Base-by-base conservation (phyloP, 2,329 filamentous ascomycete genomes). In the Apiospora kogelbergensis region DNA sequence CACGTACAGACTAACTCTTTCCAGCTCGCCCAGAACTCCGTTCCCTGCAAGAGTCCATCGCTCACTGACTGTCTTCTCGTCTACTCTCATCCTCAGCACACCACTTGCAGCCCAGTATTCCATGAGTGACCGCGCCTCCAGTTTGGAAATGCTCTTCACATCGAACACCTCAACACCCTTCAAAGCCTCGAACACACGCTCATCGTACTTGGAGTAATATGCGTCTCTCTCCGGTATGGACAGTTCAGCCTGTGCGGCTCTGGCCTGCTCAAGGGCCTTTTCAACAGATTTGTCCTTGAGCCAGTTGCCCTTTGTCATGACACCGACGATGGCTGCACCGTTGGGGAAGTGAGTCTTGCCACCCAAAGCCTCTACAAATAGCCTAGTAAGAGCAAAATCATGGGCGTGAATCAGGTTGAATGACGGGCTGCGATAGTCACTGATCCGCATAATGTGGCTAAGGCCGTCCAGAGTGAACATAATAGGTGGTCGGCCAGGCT, bases 71-170 rank as follows among this genome's bases (percentile, higher is more conserved):
- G 87, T 85, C 72, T 83, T 84, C 76, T 95, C 90, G 75, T 93
- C 90, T 65, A 98, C 85, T 63, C 84, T 85, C 71, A 88, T 84
- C 72, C 92, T 88, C 77, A 97, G 79, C 78, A 97, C 84, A 15
- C 95, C 96, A 79, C 93, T 97, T 44, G 89, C 89, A 6, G 93
- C 94, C 85, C 95, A 98, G 82, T 98, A 98, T 83, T 98, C 94
- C 89, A 98, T 91, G 74, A 97, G 84, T 0, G 89, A 86, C 70
- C 91, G 88, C 13, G 93, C 90, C 81, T 98, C 95, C 1, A 86
- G 81, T 80, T 91, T 93, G 74, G 84, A 91, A 73, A 98, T 76
- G 10, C 93, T 92, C 53, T 87, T 85, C 24, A 97, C 77, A 24
- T 87, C 85, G 67, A 90, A 72, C 1, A 89, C 81, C 69, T 82